phyloP scores from a whole-genome alignment of 805 yeast species.

The Candida nanaspora region DNA sequence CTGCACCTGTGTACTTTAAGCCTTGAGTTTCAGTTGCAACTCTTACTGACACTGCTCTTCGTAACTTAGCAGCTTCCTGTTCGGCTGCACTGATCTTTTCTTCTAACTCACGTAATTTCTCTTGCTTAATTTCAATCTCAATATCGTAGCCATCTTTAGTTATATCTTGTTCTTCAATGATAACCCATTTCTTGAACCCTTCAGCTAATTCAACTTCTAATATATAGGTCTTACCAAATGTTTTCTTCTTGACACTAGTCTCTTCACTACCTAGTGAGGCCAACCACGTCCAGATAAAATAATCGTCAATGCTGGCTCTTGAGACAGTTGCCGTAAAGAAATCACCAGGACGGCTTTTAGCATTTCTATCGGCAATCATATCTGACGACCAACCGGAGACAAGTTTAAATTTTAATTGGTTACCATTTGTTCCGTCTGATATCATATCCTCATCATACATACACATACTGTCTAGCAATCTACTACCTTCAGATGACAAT shows the following conservation, averaged over 20 bases:
- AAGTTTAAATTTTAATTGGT: slow-evolving; percentile 20
- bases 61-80: slow-evolving; percentile 16
- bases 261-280: slow-evolving; percentile 71
- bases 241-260: slow-evolving; percentile 50
- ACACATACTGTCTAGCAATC: slow-evolving; percentile 39
- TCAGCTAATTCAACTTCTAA: slow-evolving; percentile 75
- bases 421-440: slow-evolving; percentile 29
- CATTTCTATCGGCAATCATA: slow-evolving; percentile 19
- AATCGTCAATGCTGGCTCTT: slow-evolving; percentile 73
- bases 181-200: slow-evolving; percentile 70
- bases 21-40: background rate
- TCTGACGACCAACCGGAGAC: slow-evolving; percentile 29
- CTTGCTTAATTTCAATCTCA: slow-evolving; percentile 27
- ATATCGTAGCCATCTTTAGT: slow-evolving; percentile 27
- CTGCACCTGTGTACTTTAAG: background rate
- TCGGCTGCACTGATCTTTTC: slow-evolving; percentile 21
- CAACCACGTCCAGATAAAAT: slow-evolving; percentile 89
- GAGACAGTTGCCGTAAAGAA: slow-evolving; percentile 41
- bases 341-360: slow-evolving; percentile 16
- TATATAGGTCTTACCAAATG: slow-evolving; percentile 77
- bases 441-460: slow-evolving; percentile 26
- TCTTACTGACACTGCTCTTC: background rate
- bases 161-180: slow-evolving; percentile 60
- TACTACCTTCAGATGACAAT: slow-evolving; percentile 65
- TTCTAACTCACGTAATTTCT: slow-evolving; percentile 22